Evolutionary conservation across 164 flowering plant species (phyloP), one percentile per base, ranked within the genome.

Genomic region (Chloranthus sessilifolius): DNA sequence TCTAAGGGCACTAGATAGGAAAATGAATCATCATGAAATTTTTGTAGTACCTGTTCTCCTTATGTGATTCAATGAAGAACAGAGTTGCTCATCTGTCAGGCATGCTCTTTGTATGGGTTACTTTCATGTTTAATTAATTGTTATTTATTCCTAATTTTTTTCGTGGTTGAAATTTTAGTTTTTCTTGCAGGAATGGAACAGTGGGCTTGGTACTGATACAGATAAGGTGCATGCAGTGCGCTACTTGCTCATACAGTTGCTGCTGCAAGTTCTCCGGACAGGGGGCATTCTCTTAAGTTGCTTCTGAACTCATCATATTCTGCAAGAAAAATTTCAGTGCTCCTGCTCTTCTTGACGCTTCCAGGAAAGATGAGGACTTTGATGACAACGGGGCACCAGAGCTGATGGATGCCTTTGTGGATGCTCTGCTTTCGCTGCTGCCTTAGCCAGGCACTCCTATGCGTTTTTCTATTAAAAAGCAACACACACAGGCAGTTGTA

Each of bases 341-440:
- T 44, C 61, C 72, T 60, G 78, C 71, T 67, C 71, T 71, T 47
- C 73, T 70, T 23, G 76, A 64, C 10, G 69, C 73, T 23, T 71
- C 83, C 27, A 86, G 63, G n/a, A 65, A 66, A 23, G 89, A 82
- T 50, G 88, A 80, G 52, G 95, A 75, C 43, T 24, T 54, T 38
- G 79, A 69, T 53, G 73, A 36, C 61, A 56, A 36, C 30, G 84
- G 66, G 21, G 29, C 59, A 4, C 95, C 96, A 12, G 72, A 71
- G 43, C 48, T 87, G 53, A 79, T 89, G 78, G 95, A 94, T 64
- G 99, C 89, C 15, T 82, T 89, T 51, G 77, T 94, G 22, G 99
- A 94, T 44, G 84, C 97, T 14, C 62, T 94, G 61, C 86, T 94
- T 35, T 86, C 96, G 2, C 47, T 94, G 61, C 67, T 94, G 53